phyloP scores from a whole-genome alignment of 1,284 basidiomycete species.

The Cystobasidium slooffiae region DNA sequence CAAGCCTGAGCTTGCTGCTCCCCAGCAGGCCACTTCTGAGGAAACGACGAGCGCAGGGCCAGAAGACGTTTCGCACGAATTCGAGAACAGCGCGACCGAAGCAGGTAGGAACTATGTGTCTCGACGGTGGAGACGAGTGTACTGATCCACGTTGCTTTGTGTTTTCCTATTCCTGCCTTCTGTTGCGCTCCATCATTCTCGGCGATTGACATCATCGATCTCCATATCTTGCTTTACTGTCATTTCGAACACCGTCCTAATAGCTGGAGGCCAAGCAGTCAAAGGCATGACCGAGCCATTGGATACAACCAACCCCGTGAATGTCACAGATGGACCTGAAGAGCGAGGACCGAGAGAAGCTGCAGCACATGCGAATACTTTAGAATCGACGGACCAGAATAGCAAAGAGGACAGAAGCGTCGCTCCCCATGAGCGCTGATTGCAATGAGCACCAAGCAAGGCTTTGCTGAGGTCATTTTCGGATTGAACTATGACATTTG shows the following conservation, averaged over 20 bases:
- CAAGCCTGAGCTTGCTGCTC: constrained; percentile 33
- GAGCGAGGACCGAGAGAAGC: constrained; percentile 36
- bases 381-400: constrained; percentile 13
- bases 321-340: constrained; percentile 32
- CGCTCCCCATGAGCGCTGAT: constrained; percentile 21
- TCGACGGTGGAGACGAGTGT: background rate
- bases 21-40: constrained; percentile 20
- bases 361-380: constrained; percentile 35
- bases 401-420: constrained; percentile 38
- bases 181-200: background rate
- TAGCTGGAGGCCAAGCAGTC: constrained; percentile 23
- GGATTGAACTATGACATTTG: too few relatives aligned
- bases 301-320: constrained; percentile 38
- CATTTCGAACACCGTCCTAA: background rate
- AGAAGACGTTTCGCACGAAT: constrained; percentile 34
- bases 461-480: too few relatives aligned
- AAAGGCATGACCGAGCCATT: constrained; percentile 27
- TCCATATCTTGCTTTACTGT: background rate
- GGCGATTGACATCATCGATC: constrained; percentile 11
- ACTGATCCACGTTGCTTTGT: background rate
- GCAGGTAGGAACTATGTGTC: constrained; percentile 10
- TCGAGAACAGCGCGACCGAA: constrained; percentile 28
- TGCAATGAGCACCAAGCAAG: too few relatives aligned
- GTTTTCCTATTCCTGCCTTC: background rate
- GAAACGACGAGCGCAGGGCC: constrained; percentile 25